Base-by-base conservation (phyloP, 805 yeast genomes). In the Nakazawaea populi region DNA sequence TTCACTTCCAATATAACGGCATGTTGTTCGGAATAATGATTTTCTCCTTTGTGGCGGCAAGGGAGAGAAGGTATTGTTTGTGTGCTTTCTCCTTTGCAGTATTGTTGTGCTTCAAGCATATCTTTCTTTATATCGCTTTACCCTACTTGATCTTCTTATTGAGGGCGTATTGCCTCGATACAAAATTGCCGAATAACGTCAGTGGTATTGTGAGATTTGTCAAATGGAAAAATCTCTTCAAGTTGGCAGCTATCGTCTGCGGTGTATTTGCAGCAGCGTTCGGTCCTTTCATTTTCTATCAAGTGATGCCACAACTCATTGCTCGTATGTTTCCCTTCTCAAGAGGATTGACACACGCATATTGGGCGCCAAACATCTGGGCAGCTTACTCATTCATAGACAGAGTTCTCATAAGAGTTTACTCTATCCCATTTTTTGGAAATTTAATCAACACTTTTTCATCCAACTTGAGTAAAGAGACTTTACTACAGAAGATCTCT, bases 361-460 rank as follows among this genome's bases (percentile, higher is more conserved):
- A 94, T 69, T 94, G 99, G 98, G 98, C 99, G 1, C 98, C 99
- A 12, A 94, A 94, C 61, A 72, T 90, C 44, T 94, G 99, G 99
- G 97, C 99, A 0, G 59, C 92, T 8, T 94, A 94, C 67, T 87
- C 97, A 1, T 85, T 88, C 56, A 54, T 76, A 11, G 99, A 94
- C 66, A 75, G 96, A 52, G 61, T 84, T 0, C 71, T 90, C 52
- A 75, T 85, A 14, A 74, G 75, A 49, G 52, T 76, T 3, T 67
- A 76, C 61, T 51, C 57, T 55, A 52, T 73, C 9, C 77, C 79
- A 24, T 76, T 78, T 52, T 67, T 82, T 48, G 73, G 79, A 12
- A 61, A 54, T 2, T 54, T 75, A 14, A 56, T 82, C 12, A 57
- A 70, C 3, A 67, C 69, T 56, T 56, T 24, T 52, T 63, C 42